Percentiles rank a stretch among this genome's conserved stretches.
Conservation (phyloP, 768 basidiomycete species). For the Podaxis sp. region DNA sequence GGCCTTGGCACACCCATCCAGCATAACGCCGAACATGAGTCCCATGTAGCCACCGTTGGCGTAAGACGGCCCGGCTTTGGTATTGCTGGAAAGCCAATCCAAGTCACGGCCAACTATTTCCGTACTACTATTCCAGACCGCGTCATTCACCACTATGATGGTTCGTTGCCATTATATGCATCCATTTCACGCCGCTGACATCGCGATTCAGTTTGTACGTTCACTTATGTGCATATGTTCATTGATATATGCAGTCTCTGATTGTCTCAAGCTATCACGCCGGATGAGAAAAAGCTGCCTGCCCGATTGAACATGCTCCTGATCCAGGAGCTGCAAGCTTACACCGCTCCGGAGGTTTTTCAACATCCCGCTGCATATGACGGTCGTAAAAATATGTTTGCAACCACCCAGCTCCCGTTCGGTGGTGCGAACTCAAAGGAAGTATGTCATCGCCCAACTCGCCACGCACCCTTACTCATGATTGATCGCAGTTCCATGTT, state of each 20-base stretch:
- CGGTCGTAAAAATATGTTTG: constrained; percentile 74
- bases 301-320: constrained; percentile 59
- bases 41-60: constrained; percentile 49
- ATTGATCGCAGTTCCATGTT: constrained; percentile 58
- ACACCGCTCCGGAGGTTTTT: constrained; percentile 58
- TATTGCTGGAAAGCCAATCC: constrained; percentile 28
- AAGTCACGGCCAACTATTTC: constrained; percentile 46
- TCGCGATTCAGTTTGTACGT: constrained; percentile 28
- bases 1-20: not conserved
- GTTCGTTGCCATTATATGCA: constrained; percentile 21
- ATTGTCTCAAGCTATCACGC: constrained; percentile 22
- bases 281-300: constrained; percentile 25
- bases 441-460: constrained; percentile 32
- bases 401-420: constrained; percentile 56
- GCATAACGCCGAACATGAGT: constrained; percentile 18
- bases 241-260: not conserved
- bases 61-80: constrained; percentile 65
- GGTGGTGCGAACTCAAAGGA: constrained; percentile 50
- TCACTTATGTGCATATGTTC: not conserved
- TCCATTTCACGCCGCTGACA: not conserved
- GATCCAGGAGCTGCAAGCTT: constrained; percentile 57
- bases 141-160: constrained; percentile 72
- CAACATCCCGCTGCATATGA: constrained; percentile 71
- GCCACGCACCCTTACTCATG: not conserved
- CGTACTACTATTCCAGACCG: constrained; percentile 45